Conservation (phyloP, 164 flowering plant species). For the Pachysandra terminalis region DNA sequence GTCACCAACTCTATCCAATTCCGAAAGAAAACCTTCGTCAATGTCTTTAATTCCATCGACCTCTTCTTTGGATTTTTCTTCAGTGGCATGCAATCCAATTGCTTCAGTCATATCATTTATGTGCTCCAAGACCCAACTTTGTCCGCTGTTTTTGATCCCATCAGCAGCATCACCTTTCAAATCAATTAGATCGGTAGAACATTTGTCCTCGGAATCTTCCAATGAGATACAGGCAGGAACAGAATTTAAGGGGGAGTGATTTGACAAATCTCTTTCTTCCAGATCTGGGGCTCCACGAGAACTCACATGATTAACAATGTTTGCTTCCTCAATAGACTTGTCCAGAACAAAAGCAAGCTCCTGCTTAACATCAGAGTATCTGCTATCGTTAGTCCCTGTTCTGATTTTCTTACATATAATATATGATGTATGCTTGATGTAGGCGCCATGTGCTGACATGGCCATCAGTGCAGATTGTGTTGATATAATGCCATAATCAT, state of each 20-base stretch:
- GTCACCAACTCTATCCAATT: conserved; percentile 73
- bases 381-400: conserved; percentile 4
- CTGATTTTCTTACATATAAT: not conserved
- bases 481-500: not conserved
- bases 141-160: conserved; percentile 12
- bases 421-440: conserved; percentile 1
- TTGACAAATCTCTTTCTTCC: conserved; percentile 9
- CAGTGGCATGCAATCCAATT: conserved; percentile 12
- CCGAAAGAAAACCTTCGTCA: conserved; percentile 56
- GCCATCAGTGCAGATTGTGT: not conserved
- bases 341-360: conserved; percentile 14
- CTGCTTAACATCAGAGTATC: conserved; percentile 28
- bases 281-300: conserved; percentile 10
- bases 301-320: conserved; percentile 1
- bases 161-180: conserved; percentile 8
- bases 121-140: conserved; percentile 3
- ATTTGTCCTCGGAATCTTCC: conserved; percentile 15
- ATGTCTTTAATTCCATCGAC: conserved; percentile 47
- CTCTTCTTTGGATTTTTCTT: conserved; percentile 27
- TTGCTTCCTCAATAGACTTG: conserved; percentile 13
- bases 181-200: conserved; percentile 1
- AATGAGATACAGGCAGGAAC: conserved; percentile 10
- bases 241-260: conserved; percentile 7
- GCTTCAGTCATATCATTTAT: conserved; percentile 13
- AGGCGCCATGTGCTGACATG: not conserved